Evolutionary conservation across 169 alveolate genomes (phyloP).

Genomic region (Hepatocystis sp.): DNA sequence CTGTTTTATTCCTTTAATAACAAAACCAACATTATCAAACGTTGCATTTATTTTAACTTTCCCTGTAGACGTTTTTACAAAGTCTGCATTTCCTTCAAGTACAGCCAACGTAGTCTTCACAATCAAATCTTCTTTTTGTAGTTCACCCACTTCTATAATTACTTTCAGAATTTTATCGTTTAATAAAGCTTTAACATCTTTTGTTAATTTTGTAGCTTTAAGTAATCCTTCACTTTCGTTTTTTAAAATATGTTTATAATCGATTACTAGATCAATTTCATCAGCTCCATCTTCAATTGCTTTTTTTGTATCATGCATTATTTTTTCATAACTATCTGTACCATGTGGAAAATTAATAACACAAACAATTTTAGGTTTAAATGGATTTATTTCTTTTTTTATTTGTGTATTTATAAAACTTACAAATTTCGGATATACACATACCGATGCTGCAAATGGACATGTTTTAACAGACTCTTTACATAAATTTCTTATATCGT

Average conservation of each 20-base stretch:
- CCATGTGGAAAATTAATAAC: constrained; percentile 83
- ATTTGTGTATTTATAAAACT: constrained; percentile 50
- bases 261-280: constrained; percentile 80
- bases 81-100: constrained; percentile 79
- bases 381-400: constrained; percentile 49
- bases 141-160: constrained; percentile 80
- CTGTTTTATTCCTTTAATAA: constrained; percentile 58
- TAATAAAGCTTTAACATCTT: constrained; percentile 18
- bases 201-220: constrained; percentile 45
- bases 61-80: constrained; percentile 82
- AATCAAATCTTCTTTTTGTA: constrained; percentile 59
- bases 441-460: constrained; percentile 76
- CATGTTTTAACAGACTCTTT: constrained; percentile 60
- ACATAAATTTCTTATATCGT: constrained; percentile 31
- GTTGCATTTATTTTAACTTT: constrained; percentile 79
- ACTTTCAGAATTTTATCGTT: constrained; percentile 75
- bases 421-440: constrained; percentile 77
- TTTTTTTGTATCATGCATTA: constrained; percentile 60
- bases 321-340: constrained; percentile 55
- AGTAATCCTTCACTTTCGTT: constrained; percentile 53
- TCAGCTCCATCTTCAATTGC: constrained; percentile 79
- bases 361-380: constrained; percentile 63
- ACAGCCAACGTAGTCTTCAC: constrained; percentile 68
- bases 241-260: constrained; percentile 45
- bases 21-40: constrained; percentile 33